Evolutionary conservation across 768 basidiomycete species (phyloP).

Genomic region (Floccularia luteovirens): DNA sequence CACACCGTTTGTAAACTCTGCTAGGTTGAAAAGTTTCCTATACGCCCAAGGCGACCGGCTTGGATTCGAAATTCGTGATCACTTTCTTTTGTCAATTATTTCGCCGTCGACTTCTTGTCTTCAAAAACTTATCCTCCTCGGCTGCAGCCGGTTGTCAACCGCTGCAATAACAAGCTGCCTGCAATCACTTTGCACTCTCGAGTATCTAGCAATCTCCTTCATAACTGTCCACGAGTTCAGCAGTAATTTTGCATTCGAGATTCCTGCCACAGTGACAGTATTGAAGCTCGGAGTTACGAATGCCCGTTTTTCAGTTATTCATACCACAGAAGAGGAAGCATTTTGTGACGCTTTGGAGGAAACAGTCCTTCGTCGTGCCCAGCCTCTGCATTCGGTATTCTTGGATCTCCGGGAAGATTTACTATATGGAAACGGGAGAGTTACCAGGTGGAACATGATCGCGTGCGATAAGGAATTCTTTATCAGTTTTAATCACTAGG

Average conservation of each 20-base stretch:
- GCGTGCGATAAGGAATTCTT: too few relatives aligned
- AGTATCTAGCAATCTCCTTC: conserved; percentile 26
- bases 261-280: conserved; percentile 19
- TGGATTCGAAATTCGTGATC: conserved; percentile 27
- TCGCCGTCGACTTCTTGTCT: conserved; percentile 12
- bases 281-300: conserved; percentile 28
- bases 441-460: too few relatives aligned
- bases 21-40: conserved; percentile 24
- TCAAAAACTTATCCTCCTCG: conserved; percentile 25
- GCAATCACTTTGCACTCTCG: conserved; percentile 14
- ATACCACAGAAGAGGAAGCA: too few relatives aligned
- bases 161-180: conserved; percentile 19
- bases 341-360: too few relatives aligned
- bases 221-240: conserved; percentile 24
- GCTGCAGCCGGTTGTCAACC: conserved; percentile 22
- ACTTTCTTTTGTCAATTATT: conserved; percentile 22
- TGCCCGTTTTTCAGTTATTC: conserved; percentile 23
- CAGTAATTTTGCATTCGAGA: conserved; percentile 18
- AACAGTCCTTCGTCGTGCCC: too few relatives aligned
- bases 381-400: too few relatives aligned
- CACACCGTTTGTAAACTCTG: conserved; percentile 16
- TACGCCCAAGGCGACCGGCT: conserved; percentile 23
- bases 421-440: too few relatives aligned
- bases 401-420: too few relatives aligned
- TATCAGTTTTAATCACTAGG: too few relatives aligned